Conservation (phyloP, 208 protist species). For the Acanthamoeba castellanii region DNA sequence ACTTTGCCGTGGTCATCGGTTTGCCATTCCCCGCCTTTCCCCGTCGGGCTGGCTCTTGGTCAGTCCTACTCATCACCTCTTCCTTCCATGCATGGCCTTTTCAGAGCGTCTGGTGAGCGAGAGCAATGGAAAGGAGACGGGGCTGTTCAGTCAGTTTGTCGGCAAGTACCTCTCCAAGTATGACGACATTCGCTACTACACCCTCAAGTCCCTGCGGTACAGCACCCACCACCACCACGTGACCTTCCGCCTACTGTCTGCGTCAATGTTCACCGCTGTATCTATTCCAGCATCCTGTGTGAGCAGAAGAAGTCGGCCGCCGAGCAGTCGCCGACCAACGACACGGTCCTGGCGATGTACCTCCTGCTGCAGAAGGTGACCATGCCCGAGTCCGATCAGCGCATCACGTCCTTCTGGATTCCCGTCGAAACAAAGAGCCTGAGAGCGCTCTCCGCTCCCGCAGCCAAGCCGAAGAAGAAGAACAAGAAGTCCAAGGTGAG, state of each 20-base stretch:
- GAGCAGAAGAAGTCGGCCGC: not conserved
- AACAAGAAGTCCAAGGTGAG: no score
- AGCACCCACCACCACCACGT: no score
- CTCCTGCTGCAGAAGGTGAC: constrained; percentile 58
- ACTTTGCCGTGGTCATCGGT: constrained; percentile 27
- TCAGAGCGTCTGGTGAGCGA: constrained; percentile 21
- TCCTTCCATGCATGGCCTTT: not conserved
- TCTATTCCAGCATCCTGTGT: not conserved
- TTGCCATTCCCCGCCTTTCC: not conserved
- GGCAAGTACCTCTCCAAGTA: constrained; percentile 39
- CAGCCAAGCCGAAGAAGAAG: not conserved
- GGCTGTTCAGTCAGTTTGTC: not conserved
- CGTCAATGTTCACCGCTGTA: not conserved
- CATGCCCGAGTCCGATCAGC: not conserved
- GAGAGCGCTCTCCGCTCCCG: not conserved
- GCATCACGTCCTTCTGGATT: constrained; percentile 58
- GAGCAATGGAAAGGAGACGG: constrained; percentile 3
- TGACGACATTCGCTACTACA: constrained; percentile 57
- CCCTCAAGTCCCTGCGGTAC: constrained; percentile 44
- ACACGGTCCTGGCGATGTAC: not conserved
- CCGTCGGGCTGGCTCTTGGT: not conserved
- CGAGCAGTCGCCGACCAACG: not conserved
- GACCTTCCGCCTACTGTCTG: not conserved
- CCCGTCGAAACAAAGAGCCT: not conserved
- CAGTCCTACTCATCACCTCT: not conserved